phyloP scores from a whole-genome alignment of 257 asterid species.

The Anisodus tanguticus region DNA sequence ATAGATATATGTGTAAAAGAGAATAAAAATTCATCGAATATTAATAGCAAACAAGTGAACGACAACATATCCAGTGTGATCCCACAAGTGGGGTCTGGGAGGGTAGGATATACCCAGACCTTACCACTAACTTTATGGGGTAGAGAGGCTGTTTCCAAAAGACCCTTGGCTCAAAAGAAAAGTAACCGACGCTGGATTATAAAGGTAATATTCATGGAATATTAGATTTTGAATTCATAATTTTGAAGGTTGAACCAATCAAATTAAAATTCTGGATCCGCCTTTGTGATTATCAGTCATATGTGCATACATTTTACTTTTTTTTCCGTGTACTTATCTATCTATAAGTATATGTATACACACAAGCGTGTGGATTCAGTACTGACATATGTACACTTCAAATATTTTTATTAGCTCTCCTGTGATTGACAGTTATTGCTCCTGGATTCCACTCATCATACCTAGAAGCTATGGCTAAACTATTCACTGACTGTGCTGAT shows the following conservation, averaged over 20 bases:
- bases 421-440: slow-evolving; percentile 69
- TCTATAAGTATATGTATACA: background rate
- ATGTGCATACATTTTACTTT: background rate
- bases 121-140: too few species aligned
- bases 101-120: too few species aligned
- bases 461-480: slow-evolving; percentile 95
- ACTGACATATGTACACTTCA: background rate
- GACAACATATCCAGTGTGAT: too few species aligned
- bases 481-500: slow-evolving; percentile 76
- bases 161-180: too few species aligned
- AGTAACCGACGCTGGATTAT: too few species aligned
- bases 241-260: background rate
- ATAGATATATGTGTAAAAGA: background rate
- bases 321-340: slow-evolving; percentile 1
- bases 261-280: background rate
- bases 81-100: too few species aligned
- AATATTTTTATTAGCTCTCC: slow-evolving; percentile 16
- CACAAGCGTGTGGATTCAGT: background rate
- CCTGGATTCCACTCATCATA: slow-evolving; percentile 88
- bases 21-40: background rate
- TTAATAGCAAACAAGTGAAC: too few species aligned
- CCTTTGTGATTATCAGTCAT: slow-evolving; percentile 6
- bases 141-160: too few species aligned
- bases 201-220: too few species aligned
- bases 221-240: background rate